These are phyloP conservation scores for Geotrichum fermentans DNA, from an alignment of 1,139 yeast genomes.

Conservation along the genomic window DNA sequence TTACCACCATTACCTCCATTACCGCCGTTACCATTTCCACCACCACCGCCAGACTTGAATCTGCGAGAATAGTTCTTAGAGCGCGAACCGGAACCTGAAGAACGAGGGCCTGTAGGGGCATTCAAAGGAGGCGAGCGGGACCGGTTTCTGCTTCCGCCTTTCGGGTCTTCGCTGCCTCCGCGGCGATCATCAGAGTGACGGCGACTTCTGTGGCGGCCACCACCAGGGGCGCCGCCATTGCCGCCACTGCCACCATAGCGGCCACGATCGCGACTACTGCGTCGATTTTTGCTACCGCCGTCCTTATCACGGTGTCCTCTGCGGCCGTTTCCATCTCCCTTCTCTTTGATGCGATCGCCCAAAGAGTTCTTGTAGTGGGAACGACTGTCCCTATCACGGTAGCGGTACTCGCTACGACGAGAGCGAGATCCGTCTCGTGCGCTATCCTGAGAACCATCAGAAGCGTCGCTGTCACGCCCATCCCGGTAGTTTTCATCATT, in stretches of 20 bases:
- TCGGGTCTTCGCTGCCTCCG: constrained; percentile 22
- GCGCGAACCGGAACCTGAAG: constrained; percentile 14
- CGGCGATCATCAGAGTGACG: constrained; percentile 24
- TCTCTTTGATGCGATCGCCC: constrained; percentile 19
- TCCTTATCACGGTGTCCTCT: constrained; percentile 20
- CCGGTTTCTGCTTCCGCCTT: constrained; percentile 26
- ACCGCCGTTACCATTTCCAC: constrained; percentile 31
- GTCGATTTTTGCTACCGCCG: constrained; percentile 18
- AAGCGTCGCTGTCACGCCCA: constrained; percentile 22
- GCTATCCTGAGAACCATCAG: constrained; percentile 21
- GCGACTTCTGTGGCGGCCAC: constrained; percentile 21
- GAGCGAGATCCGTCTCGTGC: constrained; percentile 24
- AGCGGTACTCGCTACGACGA: constrained; percentile 20
- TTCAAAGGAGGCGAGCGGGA: constrained; percentile 32
- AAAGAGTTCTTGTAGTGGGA: constrained; percentile 13
- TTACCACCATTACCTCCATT: constrained; percentile 11
- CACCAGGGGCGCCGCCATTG: constrained; percentile 20
- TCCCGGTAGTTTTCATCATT: constrained; percentile 11
- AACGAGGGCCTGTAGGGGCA: constrained; percentile 31
- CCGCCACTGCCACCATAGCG: constrained; percentile 22
- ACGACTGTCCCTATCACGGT: constrained; percentile 11
- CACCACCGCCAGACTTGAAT: constrained; percentile 24
- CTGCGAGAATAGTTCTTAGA: constrained; percentile 14
- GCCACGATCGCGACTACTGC: constrained; percentile 24
- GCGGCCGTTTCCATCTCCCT: constrained; percentile 19